Base-by-base conservation (phyloP, 345 rosid species). In the Nasturtium officinale region DNA sequence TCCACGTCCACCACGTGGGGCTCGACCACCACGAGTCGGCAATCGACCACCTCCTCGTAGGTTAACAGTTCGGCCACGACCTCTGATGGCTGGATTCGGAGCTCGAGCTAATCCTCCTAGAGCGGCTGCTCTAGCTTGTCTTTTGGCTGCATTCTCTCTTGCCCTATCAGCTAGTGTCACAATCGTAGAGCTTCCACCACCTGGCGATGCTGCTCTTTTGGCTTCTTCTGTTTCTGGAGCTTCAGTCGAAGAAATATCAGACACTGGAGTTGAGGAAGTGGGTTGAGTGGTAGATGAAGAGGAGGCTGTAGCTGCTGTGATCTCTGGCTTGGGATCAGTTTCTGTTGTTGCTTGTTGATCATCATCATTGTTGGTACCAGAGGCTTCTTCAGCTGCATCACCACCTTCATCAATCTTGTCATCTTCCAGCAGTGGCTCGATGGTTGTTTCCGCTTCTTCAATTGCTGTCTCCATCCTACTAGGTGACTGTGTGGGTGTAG, bases 391-490 rank as follows among this genome's bases (percentile, higher is more conserved):
- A 58, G 52, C 54, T 2, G 55, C 75, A 33, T 87, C 91, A 64
- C 82, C 86, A 58, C 83, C 94, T 47, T 86, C 96, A 57, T 89
- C 91, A 20, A 75, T 84, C 79, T 86, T 87, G 58, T 85, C 92
- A 48, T 87, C 93, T 66, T 77, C 85, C 35, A 70, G 38, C 5
- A 18, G 75, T 54, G 70, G 69, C 50, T 87, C 96, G 1, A 83
- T 75, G 56, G 82, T 69, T 66, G 80, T 71, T 52, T 85, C 92
- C 28, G 76, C 77, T 65, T 87, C 98, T 3, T 58, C 70, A 55
- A 59, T 77, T 56, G 72, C 46, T 47, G 83, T 60, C 59, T 83
- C 96, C 69, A 73, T 71, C 79, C 95, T 80, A 17, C 72, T 72
- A 33, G 97, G 97, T 9, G 95, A 94, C 45, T 82, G 85, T 56